These are phyloP conservation scores for Pichia sp. DNA, from an alignment of 1,139 yeast genomes.

Conservation along the genomic window DNA sequence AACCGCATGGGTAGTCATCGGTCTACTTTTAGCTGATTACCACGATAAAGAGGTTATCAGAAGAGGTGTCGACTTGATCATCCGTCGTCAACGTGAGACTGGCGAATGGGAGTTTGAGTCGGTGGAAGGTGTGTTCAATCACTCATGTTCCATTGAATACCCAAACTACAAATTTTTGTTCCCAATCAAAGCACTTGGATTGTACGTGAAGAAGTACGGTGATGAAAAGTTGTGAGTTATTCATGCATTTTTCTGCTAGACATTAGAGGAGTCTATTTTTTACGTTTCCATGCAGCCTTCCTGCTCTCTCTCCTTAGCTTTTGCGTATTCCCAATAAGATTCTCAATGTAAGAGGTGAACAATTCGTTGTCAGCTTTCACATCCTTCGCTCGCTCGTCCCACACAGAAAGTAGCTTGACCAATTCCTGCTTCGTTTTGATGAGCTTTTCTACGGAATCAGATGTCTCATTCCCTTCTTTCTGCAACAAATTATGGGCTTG, in stretches of 20 bases:
- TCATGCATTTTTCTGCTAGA: too few relatives aligned
- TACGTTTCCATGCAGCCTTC: too few relatives aligned
- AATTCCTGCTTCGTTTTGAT: conserved; percentile 16
- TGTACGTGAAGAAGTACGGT: conserved; percentile 37
- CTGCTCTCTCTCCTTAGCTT: conserved; percentile 21
- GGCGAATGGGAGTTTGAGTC: conserved; percentile 89
- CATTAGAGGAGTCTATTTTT: too few relatives aligned
- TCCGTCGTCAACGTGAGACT: conserved; percentile 57
- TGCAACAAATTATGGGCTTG: conserved; percentile 8
- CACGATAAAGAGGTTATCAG: conserved; percentile 62
- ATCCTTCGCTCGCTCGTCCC: conserved; percentile 20
- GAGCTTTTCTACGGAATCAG: conserved; percentile 12
- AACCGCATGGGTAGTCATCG: conserved; percentile 90
- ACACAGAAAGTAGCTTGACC: conserved; percentile 17
- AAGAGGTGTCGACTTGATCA: conserved; percentile 56
- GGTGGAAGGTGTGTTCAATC: conserved; percentile 95
- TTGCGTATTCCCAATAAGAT: conserved; percentile 29
- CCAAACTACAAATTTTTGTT: conserved; percentile 89
- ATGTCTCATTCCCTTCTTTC: conserved; percentile 1
- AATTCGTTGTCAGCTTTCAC: conserved; percentile 22
- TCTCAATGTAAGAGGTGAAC: conserved; percentile 28
- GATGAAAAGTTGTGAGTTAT: conserved; percentile 9
- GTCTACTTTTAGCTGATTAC: conserved; percentile 70
- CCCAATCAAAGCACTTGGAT: conserved; percentile 88
- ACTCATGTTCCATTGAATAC: conserved; percentile 87